Evolutionary conservation across 2,329 filamentous ascomycete genomes (phyloP), one percentile per base, ranked within the genome.

Genomic region (Beauveria varroae): DNA sequence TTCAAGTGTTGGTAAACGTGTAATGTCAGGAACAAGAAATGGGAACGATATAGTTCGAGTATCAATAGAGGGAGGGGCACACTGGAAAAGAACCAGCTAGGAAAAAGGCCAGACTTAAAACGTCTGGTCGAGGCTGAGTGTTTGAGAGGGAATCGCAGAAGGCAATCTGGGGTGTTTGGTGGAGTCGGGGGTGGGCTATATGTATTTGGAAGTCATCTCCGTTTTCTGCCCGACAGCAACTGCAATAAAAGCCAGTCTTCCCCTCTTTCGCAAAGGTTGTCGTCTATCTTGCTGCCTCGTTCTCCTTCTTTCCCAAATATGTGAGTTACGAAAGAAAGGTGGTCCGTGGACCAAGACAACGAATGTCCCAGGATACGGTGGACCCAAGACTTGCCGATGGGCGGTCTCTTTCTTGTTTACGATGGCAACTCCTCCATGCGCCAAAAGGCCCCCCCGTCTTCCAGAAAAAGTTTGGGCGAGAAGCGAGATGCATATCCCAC

Each of bases 301-400:
- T 12, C 5, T 12, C 10, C 10, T 46, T 46, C 20, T 46, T 20
- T 22, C 20, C 12, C 26, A 30, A 50, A 30, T 20, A 30, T n/a
- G 26, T 22, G 26, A 22, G 8, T 40, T 24, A 30, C 24, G 26
- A 37, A 47, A 47, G 46, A 14, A 41, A 34, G 34, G 34, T 40
- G 56, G 56, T 58, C 56, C 56, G 56, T 51, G 56, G 34, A 30
- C 43, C 57, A 59, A 59, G 57, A 59, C 57, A 59, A 44, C 12
- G 47, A 52, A 50, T 50, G 41, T 57, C 57, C 47, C 37, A 59
- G 55, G 30, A 40, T 41, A 24, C 5, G 37, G 47, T 51, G 55
- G 43, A 49, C 24, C 57, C 12, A 37, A 28, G 20, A 40, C 41
- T 43, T 52, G 57, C 47, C 37, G 57, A 59, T 57, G 55, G 34